These are phyloP conservation scores for Dacryopinax spathularia DNA, from an alignment of 768 basidiomycete species.

Conservation along the genomic window DNA sequence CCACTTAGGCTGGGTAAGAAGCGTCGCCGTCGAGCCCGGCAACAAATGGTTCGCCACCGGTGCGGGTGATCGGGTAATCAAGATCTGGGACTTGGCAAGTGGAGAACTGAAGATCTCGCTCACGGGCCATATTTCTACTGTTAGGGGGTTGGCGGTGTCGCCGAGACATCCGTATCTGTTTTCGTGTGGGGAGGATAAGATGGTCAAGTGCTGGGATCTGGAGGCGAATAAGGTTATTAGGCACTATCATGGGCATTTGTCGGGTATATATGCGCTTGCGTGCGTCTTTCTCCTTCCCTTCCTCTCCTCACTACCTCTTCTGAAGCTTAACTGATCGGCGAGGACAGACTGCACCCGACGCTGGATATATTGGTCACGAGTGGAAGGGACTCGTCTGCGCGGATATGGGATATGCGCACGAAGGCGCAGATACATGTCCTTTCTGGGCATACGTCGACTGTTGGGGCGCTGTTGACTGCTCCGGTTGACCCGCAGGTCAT, in stretches of 20 bases:
- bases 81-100: constrained; percentile 95
- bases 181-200: constrained; percentile 97
- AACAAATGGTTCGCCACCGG: constrained; percentile 99
- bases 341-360: constrained; percentile 67
- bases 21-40: constrained; percentile 90
- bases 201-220: constrained; percentile 99
- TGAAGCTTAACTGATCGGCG: not conserved
- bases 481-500: constrained; percentile 97
- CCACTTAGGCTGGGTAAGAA: constrained; percentile 94
- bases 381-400: constrained; percentile 89
- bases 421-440: constrained; percentile 91
- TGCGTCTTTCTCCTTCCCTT: constrained; percentile 13
- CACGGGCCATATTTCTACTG: constrained; percentile 95
- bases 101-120: constrained; percentile 95
- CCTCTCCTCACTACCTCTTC: not conserved
- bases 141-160: constrained; percentile 85
- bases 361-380: constrained; percentile 90
- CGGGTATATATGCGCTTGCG: constrained; percentile 85
- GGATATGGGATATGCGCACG: constrained; percentile 99
- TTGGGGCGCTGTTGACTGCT: constrained; percentile 91
- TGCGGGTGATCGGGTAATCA: constrained; percentile 94
- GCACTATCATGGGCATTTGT: constrained; percentile 96
- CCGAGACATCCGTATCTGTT: constrained; percentile 92
- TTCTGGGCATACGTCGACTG: constrained; percentile 84
- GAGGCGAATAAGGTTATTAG: constrained; percentile 98